These are phyloP conservation scores for Sodiomyces alkalinus DNA, from an alignment of 2,329 filamentous ascomycete genomes.

Conservation along the genomic window DNA sequence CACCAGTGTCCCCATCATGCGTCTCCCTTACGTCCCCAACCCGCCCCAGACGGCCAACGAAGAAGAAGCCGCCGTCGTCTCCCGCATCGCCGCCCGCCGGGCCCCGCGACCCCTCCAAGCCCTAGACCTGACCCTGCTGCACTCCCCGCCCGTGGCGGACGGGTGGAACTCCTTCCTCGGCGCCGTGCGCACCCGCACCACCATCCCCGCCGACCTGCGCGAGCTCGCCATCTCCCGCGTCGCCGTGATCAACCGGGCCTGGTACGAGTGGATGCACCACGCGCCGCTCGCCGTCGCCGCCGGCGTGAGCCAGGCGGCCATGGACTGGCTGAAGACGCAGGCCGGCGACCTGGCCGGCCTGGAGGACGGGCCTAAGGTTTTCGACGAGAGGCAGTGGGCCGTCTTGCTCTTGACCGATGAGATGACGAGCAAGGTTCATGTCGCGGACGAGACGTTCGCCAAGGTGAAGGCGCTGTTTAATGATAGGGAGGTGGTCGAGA, in stretches of 20 bases:
- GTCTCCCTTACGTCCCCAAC: constrained; percentile 48
- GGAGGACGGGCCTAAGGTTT: constrained; percentile 14
- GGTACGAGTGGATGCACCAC: constrained; percentile 77
- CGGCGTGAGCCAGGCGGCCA: constrained; percentile 36
- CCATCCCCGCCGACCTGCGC: constrained; percentile 39
- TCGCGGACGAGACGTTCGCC: constrained; percentile 53
- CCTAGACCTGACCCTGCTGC: constrained; percentile 62
- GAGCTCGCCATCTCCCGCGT: constrained; percentile 73
- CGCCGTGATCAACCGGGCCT: constrained; percentile 64
- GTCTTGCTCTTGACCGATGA: constrained; percentile 64
- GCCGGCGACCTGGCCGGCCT: constrained; percentile 5
- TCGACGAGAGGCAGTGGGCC: constrained; percentile 45
- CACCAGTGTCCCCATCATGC: constrained; percentile 42
- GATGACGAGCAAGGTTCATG: constrained; percentile 63
- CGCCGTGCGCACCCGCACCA: constrained; percentile 40
- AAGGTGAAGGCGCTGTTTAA: constrained; percentile 44
- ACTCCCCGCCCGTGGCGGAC: constrained; percentile 59
- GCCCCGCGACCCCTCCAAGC: constrained; percentile 54
- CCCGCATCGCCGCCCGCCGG: constrained; percentile 50
- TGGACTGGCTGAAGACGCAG: constrained; percentile 27
- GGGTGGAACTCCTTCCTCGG: constrained; percentile 61
- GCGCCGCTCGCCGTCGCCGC: constrained; percentile 48
- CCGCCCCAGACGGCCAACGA: constrained; percentile 27
- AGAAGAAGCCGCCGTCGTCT: constrained; percentile 41
- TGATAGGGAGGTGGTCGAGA: constrained; percentile 64